These are phyloP conservation scores for Neurospora sp. DNA, from an alignment of 2,329 filamentous ascomycete species.

Conservation along the genomic window DNA sequence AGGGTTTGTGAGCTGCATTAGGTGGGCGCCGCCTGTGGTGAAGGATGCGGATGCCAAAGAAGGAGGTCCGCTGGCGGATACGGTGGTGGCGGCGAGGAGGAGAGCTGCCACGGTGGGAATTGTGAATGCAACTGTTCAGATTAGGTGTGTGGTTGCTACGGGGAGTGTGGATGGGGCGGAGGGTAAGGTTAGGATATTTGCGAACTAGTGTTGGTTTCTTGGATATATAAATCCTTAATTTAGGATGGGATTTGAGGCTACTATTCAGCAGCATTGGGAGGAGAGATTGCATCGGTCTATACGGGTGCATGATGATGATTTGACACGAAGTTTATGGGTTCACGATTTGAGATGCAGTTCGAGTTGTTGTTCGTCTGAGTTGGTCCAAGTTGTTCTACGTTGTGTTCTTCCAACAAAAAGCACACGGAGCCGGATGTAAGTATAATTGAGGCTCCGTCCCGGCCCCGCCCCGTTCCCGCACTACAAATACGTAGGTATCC, in stretches of 20 bases:
- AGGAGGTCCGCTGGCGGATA: conserved; percentile 28
- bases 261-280: background rate
- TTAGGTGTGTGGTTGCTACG: conserved; percentile 76
- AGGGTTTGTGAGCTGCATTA: conserved; percentile 74
- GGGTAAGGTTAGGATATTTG: conserved; percentile 62
- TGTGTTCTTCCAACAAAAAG: background rate
- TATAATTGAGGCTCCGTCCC: background rate
- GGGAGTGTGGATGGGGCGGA: conserved; percentile 61
- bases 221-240: background rate
- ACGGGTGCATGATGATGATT: background rate
- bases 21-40: conserved; percentile 71
- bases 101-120: conserved; percentile 34
- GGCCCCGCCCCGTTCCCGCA: background rate
- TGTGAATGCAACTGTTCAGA: conserved; percentile 46
- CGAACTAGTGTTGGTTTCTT: conserved; percentile 29
- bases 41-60: conserved; percentile 40
- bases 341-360: background rate
- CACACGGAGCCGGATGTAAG: background rate
- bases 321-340: background rate
- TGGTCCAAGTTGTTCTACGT: background rate
- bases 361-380: background rate
- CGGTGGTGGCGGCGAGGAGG: conserved; percentile 22
- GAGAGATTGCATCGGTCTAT: background rate
- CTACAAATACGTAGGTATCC: background rate
- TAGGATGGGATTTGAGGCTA: background rate